phyloP scores from a whole-genome alignment of 1,284 basidiomycete species.

The Apiotrichum domesticum region DNA sequence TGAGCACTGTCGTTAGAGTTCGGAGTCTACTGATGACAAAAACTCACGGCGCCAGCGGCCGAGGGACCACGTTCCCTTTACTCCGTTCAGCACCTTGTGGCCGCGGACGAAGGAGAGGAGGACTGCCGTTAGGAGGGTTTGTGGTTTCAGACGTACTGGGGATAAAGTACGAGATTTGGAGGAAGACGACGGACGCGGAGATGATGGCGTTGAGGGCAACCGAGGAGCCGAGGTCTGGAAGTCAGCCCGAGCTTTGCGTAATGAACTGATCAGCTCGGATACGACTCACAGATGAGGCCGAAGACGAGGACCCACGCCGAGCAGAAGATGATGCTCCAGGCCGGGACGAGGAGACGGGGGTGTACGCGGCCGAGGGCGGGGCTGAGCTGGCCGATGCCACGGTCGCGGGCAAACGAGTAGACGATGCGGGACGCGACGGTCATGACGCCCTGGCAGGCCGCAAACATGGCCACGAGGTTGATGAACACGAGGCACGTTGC shows the following conservation, averaged over 20 bases:
- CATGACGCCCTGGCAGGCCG: slow-evolving; percentile 49
- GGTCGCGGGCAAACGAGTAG: slow-evolving; percentile 63
- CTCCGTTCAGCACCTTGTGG: slow-evolving; percentile 40
- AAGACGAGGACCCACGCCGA: slow-evolving; percentile 47
- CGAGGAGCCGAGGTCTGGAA: slow-evolving; percentile 52
- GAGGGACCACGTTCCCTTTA: slow-evolving; percentile 30
- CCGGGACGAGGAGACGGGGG: slow-evolving; percentile 9
- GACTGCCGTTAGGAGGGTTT: slow-evolving; percentile 24
- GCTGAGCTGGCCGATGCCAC: slow-evolving; percentile 55
- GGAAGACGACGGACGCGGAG: slow-evolving; percentile 31
- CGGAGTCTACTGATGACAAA: slow-evolving; percentile 28
- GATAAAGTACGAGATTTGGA: slow-evolving; percentile 32
- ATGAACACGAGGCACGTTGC: slow-evolving; percentile 45
- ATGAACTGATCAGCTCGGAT: no score
- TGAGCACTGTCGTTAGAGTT: slow-evolving; percentile 27
- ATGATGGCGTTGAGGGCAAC: slow-evolving; percentile 50
- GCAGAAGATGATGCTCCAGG: slow-evolving; percentile 30
- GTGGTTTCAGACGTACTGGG: slow-evolving; percentile 16
- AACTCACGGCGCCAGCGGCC: slow-evolving; percentile 40
- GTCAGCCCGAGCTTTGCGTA: no score
- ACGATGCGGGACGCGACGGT: slow-evolving; percentile 61
- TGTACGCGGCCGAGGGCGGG: slow-evolving; percentile 52
- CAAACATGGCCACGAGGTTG: slow-evolving; percentile 43
- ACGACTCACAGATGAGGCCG: slow-evolving; percentile 49
- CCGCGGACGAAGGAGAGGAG: slow-evolving; percentile 46